Percentiles rank a stretch among this genome's conserved stretches.
Evolutionary conservation across 805 yeast species (phyloP).

Genomic region (Lipomyces lipofer): DNA sequence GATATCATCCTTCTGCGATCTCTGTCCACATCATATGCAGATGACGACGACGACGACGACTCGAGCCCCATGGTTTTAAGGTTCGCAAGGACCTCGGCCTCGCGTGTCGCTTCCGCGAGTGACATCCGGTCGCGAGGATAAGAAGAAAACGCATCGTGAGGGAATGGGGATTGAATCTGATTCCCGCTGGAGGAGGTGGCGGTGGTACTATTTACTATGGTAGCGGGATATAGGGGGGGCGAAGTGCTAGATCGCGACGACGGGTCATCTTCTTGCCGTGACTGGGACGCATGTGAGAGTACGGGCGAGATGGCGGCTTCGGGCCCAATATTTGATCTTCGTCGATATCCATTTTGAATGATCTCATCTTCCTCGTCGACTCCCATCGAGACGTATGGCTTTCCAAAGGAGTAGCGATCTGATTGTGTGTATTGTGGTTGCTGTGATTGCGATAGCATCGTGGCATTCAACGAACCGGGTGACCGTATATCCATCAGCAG

Average conservation of each 20-base stretch:
- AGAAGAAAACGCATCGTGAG: constrained; percentile 9
- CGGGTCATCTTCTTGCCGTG: constrained; percentile 15
- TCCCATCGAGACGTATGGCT: constrained; percentile 13
- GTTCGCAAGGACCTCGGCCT: constrained; percentile 35
- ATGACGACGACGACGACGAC: constrained; percentile 9
- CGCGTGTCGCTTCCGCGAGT: constrained; percentile 39
- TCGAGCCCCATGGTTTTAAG: constrained; percentile 12
- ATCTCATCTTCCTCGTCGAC: constrained; percentile 14
- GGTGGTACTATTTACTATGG: constrained; percentile 1
- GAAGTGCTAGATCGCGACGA: constrained; percentile 10
- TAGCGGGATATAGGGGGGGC: constrained; percentile 16
- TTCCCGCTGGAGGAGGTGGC: constrained; percentile 5
- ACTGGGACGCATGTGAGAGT: constrained; percentile 20
- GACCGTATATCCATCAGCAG: constrained; percentile 20
- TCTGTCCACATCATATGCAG: constrained; percentile 31
- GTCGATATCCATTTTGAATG: constrained; percentile 8
- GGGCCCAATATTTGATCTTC: neutral
- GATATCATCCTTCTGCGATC: constrained; percentile 18
- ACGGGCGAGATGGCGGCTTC: constrained; percentile 17
- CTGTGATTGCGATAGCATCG: constrained; percentile 2
- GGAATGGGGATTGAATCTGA: constrained; percentile 10
- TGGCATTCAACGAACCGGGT: constrained; percentile 8
- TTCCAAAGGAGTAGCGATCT: constrained; percentile 18
- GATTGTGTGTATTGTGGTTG: neutral
- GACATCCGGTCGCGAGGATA: constrained; percentile 15